Percentiles rank a stretch among this genome's conserved stretches.
Conservation (phyloP, 106 monocot genomes). For the Platanthera guangdongensis region DNA sequence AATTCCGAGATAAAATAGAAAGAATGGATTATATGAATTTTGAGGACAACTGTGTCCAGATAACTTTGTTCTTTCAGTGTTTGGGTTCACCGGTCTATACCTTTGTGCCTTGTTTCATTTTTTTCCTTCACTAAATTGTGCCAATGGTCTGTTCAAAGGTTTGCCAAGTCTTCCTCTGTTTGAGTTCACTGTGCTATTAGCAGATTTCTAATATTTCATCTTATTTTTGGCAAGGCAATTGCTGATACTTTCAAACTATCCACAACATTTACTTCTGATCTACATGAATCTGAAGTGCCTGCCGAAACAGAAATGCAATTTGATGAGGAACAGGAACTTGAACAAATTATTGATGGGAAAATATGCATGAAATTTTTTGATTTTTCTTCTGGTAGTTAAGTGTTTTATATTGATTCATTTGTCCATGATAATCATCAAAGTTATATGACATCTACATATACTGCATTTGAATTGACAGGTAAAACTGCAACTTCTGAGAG, state of each 20-base stretch:
- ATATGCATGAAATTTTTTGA: slow-evolving; percentile 84
- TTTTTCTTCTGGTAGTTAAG: slow-evolving; percentile 40
- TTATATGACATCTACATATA: neutral
- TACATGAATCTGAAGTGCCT: slow-evolving; percentile 58
- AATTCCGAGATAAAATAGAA: neutral
- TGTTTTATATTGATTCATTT: slow-evolving; percentile 1
- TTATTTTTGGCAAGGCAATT: slow-evolving; percentile 57
- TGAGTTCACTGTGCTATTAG: neutral
- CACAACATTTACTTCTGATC: slow-evolving; percentile 27
- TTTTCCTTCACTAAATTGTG: neutral
- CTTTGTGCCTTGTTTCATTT: neutral
- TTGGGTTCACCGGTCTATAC: neutral
- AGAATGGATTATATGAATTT: neutral
- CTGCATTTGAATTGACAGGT: slow-evolving; percentile 32
- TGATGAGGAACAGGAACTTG: slow-evolving; percentile 80
- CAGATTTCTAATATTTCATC: slow-evolving; percentile 8
- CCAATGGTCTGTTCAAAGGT: neutral
- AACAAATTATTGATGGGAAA: slow-evolving; percentile 86
- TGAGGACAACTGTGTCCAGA: neutral
- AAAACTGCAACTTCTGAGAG: slow-evolving; percentile 38
- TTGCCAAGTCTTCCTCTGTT: neutral
- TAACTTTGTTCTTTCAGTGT: neutral
- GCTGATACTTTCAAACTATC: slow-evolving; percentile 73
- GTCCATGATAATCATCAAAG: neutral
- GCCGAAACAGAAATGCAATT: slow-evolving; percentile 43